Evolutionary conservation across 495 filamentous ascomycete species (phyloP).

Genomic region (Neurospora hispaniola): DNA sequence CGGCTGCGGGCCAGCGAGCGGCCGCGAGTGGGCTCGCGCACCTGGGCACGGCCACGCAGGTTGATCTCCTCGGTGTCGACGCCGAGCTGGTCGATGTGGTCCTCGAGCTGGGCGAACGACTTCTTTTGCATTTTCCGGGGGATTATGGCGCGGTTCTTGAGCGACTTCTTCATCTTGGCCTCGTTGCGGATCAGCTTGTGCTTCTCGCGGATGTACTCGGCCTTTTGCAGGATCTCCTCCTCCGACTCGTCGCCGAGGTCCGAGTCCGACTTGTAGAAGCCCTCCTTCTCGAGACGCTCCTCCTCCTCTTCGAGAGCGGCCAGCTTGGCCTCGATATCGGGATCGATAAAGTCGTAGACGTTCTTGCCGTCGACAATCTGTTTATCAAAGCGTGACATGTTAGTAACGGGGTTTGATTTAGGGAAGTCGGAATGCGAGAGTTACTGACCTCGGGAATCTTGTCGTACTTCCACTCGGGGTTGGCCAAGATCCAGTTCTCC

Average conservation of each 20-base stretch:
- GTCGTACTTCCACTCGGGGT: constrained; percentile 90
- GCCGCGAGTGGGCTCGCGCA: constrained; percentile 44
- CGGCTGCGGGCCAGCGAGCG: constrained; percentile 43
- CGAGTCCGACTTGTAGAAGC: constrained; percentile 57
- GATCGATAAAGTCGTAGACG: constrained; percentile 92
- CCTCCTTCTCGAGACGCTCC: constrained; percentile 74
- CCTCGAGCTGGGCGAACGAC: constrained; percentile 73
- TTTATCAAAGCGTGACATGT: constrained; percentile 1
- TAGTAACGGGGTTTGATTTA: not conserved
- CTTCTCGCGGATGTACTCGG: constrained; percentile 91
- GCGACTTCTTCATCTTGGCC: constrained; percentile 77
- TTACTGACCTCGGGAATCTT: constrained; percentile 64
- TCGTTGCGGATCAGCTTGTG: constrained; percentile 79
- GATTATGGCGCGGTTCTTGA: constrained; percentile 92
- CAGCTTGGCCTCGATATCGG: constrained; percentile 88
- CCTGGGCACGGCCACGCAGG: constrained; percentile 56
- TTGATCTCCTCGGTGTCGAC: constrained; percentile 68
- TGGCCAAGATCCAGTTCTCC: constrained; percentile 71
- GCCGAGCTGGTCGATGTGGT: constrained; percentile 71
- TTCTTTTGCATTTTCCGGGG: constrained; percentile 67
- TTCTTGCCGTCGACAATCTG: constrained; percentile 77
- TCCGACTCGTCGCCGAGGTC: constrained; percentile 74
- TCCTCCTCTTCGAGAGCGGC: constrained; percentile 89
- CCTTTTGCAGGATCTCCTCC: constrained; percentile 78
- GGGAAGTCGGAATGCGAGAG: not conserved